Conservation (phyloP, 2,329 filamentous ascomycete genomes). For the Salinomyces thailandicus region DNA sequence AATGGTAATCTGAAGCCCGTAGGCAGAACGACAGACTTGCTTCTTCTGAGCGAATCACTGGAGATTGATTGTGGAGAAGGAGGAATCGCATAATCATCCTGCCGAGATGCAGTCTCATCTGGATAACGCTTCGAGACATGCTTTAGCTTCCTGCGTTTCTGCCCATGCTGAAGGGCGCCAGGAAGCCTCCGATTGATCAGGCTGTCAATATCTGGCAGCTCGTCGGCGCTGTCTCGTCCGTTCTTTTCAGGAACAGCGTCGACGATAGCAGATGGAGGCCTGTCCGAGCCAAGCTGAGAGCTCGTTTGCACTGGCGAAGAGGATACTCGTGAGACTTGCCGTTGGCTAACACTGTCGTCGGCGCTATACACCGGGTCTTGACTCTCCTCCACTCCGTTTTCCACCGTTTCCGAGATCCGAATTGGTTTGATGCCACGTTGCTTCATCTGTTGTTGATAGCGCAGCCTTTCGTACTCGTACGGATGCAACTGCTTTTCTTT, state of each 20-base stretch:
- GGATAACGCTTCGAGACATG: background rate
- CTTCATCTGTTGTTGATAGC: slow-evolving; percentile 33
- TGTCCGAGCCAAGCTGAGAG: background rate
- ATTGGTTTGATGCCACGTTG: slow-evolving; percentile 36
- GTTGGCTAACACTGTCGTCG: slow-evolving; percentile 6
- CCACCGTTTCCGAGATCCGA: slow-evolving; percentile 15
- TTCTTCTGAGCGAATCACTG: slow-evolving; percentile 6
- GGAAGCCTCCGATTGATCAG: slow-evolving; percentile 10
- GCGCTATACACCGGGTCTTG: slow-evolving; percentile 7
- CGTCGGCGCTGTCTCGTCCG: slow-evolving; percentile 15
- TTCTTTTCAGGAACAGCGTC: background rate
- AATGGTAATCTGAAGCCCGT: slow-evolving; percentile 15
- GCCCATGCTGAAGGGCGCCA: slow-evolving; percentile 9
- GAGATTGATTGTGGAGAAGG: slow-evolving; percentile 31
- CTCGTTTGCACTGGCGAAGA: background rate
- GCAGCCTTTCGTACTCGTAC: slow-evolving; percentile 35
- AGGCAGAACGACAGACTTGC: slow-evolving; percentile 2
- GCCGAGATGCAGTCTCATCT: background rate
- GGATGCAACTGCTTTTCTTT: slow-evolving; percentile 41
- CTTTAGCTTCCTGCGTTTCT: slow-evolving; percentile 15
- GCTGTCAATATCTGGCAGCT: slow-evolving; percentile 21
- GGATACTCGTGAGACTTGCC: background rate
- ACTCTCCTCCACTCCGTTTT: slow-evolving; percentile 9
- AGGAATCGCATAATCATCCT: slow-evolving; percentile 31
- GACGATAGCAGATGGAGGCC: background rate